phyloP scores from a whole-genome alignment of 805 yeast genomes.

The Wickerhamiella dianesei region DNA sequence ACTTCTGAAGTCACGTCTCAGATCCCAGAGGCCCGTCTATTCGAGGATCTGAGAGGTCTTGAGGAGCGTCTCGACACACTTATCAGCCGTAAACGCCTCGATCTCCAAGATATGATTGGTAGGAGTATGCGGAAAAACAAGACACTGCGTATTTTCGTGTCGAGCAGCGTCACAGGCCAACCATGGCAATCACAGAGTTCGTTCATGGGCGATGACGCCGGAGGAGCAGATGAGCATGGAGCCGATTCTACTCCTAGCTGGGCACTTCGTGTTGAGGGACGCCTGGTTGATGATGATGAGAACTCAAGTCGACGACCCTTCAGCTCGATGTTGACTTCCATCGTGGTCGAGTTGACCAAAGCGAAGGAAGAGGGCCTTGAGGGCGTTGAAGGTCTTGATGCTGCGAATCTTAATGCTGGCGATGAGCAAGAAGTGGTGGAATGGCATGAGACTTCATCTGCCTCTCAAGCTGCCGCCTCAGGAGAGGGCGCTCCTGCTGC shows the following conservation, averaged over 20 bases:
- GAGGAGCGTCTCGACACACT: slow-evolving; percentile 72
- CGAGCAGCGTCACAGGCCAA: slow-evolving; percentile 72
- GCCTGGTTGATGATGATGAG: slow-evolving; percentile 45
- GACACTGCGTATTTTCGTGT: slow-evolving; percentile 62
- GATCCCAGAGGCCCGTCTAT: slow-evolving; percentile 59
- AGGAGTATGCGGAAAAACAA: slow-evolving; percentile 39
- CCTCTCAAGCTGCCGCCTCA: slow-evolving; percentile 21
- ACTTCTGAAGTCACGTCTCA: slow-evolving; percentile 33
- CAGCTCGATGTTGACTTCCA: slow-evolving; percentile 67
- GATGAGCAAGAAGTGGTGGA: slow-evolving; percentile 41
- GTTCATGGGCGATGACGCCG: slow-evolving; percentile 13
- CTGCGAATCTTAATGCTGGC: not conserved
- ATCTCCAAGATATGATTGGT: slow-evolving; percentile 57
- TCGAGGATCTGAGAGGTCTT: slow-evolving; percentile 61
- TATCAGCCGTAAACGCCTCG: slow-evolving; percentile 70
- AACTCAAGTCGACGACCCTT: slow-evolving; percentile 42
- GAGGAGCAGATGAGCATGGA: slow-evolving; percentile 8
- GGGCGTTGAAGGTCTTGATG: not conserved
- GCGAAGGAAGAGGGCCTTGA: not conserved
- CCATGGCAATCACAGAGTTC: slow-evolving; percentile 54
- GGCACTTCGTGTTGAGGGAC: slow-evolving; percentile 84
- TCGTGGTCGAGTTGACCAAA: slow-evolving; percentile 58
- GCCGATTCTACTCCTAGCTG: slow-evolving; percentile 39
- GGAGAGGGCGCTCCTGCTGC: slow-evolving; percentile 12
- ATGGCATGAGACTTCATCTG: slow-evolving; percentile 61